These are phyloP conservation scores for Trametes hirsuta DNA, from an alignment of 1,284 basidiomycete species.

Conservation along the genomic window DNA sequence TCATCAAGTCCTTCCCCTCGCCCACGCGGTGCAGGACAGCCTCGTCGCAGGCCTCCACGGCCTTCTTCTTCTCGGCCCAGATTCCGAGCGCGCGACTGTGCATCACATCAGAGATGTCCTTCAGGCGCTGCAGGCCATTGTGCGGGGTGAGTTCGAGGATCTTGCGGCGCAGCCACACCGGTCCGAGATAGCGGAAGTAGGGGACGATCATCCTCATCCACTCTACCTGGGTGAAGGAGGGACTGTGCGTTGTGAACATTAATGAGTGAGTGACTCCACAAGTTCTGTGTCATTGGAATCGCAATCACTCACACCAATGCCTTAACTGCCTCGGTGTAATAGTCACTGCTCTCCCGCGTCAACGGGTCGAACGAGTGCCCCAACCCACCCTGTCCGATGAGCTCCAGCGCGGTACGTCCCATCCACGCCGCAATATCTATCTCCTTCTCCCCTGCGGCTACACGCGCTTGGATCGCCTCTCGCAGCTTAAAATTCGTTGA, in stretches of 20 bases:
- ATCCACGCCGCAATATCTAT: conserved; percentile 29
- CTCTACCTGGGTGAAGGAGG: neutral
- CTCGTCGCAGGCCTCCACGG: conserved; percentile 1
- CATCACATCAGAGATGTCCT: conserved; percentile 8
- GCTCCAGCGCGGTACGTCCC: conserved; percentile 34
- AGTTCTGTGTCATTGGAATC: neutral
- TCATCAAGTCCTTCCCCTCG: conserved; percentile 24
- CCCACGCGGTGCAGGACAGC: conserved; percentile 19
- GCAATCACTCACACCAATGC: conserved; percentile 6
- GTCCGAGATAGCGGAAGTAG: neutral
- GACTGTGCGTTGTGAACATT: neutral
- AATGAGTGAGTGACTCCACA: neutral
- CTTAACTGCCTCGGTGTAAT: conserved; percentile 27
- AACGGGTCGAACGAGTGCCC: conserved; percentile 35
- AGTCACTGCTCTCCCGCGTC: conserved; percentile 19
- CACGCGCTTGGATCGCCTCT: neutral
- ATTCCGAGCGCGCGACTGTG: conserved; percentile 6
- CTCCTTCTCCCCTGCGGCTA: neutral
- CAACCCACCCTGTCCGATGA: conserved; percentile 34
- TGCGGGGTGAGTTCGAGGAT: conserved; percentile 10
- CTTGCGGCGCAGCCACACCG: neutral
- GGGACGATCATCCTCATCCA: neutral
- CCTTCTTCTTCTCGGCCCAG: conserved; percentile 19
- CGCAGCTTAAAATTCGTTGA: neutral
- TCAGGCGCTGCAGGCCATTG: conserved; percentile 3